Conservation (phyloP, 2,329 filamentous ascomycete genomes). For the Pestalotiopsis sp. region DNA sequence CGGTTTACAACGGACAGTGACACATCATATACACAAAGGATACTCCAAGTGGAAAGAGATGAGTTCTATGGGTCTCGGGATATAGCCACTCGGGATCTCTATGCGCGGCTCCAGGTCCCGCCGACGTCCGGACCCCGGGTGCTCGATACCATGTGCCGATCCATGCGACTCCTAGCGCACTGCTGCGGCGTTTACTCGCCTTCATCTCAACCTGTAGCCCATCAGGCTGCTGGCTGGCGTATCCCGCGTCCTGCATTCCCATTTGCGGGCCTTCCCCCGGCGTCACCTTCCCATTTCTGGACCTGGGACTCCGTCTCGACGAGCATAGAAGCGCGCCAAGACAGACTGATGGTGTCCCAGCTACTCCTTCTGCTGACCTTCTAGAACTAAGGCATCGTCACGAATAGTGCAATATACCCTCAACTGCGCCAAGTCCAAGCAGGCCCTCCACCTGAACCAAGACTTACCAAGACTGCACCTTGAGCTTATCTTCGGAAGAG, state of each 20-base stretch:
- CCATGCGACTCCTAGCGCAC: slow-evolving; percentile 1
- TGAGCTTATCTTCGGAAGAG: slow-evolving; percentile 28
- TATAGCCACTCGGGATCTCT: background rate
- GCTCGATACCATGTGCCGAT: slow-evolving; percentile 1
- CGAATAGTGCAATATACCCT: slow-evolving; percentile 8
- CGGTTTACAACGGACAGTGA: background rate
- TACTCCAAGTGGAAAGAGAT: background rate
- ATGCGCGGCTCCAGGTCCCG: slow-evolving; percentile 11
- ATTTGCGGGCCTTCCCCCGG: background rate
- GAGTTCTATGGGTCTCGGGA: background rate
- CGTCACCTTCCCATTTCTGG: slow-evolving; percentile 7
- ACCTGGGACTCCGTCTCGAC: background rate
- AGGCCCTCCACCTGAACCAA: slow-evolving; percentile 4
- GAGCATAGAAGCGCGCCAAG: background rate
- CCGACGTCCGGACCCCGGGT: slow-evolving; percentile 1
- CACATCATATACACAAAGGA: background rate
- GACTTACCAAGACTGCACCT: slow-evolving; percentile 17
- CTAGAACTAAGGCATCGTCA: slow-evolving; percentile 12
- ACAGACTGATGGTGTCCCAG: slow-evolving; percentile 3
- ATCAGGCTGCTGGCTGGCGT: background rate
- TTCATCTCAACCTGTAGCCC: slow-evolving; percentile 16
- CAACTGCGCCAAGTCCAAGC: background rate
- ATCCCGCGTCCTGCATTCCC: background rate
- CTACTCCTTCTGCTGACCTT: slow-evolving; percentile 11
- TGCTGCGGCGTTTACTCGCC: slow-evolving; percentile 11